Evolutionary conservation across 163 green algal genomes (phyloP), one percentile per base, ranked within the genome.

Genomic region (Volvox carteri): DNA sequence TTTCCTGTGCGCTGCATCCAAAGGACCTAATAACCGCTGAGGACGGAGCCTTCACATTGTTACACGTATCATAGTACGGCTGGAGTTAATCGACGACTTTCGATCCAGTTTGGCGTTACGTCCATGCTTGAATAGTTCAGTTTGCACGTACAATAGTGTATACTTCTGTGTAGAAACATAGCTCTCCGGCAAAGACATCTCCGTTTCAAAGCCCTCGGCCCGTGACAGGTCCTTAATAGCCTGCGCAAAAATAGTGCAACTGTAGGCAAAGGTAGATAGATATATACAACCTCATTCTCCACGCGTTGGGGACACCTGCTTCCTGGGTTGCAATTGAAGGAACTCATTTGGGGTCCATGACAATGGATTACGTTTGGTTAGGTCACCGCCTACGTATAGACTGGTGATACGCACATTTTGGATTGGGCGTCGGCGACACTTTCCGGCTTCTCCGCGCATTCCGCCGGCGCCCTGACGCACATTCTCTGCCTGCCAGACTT

Each of bases 401-500:
- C 39, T 37, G 41, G 37, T 56, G 18, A 78, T 9, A 56, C 37
- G 19, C 23, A 0, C 7, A 19, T 78, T 56, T 52, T 4, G 14
- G 70, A 14, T 21, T 52, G 23, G 37, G 37, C 70, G 70, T 78
- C 37, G 41, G 70, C 70, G 41, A 78, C 37, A 35, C 23, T 39
- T 3, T 8, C 70, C 23, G 70, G 11, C 70, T 78, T 78, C 70
- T 54, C 39, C 41, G 14, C 39, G 70, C 39, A 37, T 78, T 78
- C 70, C 70, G 70, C 37, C 41, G 70, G 39, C 70, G 70, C 70
- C 41, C 70, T 78, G 70, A 78, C 39, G 39, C 39, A 56, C 39
- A 35, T 9, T 21, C 21, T 33, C 39, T 39, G 42, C 7, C 4
- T 8, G 21, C 12, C 6, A 8, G 44, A 42, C 7, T 8, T 35